Conservation (phyloP, 441 rosid species). For the Codiaeum variegatum region DNA sequence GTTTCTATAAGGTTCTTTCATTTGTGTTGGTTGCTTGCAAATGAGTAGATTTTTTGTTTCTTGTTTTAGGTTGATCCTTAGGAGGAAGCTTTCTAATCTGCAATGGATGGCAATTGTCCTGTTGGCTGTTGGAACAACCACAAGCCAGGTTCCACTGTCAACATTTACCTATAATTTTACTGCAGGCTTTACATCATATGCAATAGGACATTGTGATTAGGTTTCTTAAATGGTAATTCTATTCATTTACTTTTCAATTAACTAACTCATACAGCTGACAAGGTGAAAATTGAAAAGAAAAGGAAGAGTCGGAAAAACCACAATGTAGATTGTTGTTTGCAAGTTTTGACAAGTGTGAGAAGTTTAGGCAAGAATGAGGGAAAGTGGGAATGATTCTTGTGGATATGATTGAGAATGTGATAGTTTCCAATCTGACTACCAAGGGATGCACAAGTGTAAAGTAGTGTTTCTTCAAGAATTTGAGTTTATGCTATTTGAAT, state of each 20-base stretch:
- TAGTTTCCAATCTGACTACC: too few species aligned
- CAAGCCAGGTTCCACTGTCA: constrained; percentile 55
- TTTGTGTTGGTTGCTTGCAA: background rate
- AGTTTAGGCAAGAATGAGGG: too few species aligned
- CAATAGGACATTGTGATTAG: background rate
- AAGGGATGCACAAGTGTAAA: background rate
- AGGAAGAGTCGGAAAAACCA: background rate
- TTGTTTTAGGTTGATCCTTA: constrained; percentile 49
- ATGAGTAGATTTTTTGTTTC: background rate
- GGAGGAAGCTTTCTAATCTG: constrained; percentile 55
- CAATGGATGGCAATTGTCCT: constrained; percentile 82
- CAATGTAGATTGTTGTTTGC: too few species aligned
- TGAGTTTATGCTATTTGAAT: background rate
- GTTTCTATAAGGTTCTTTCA: background rate
- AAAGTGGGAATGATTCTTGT: too few species aligned
- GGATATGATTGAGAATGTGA: too few species aligned
- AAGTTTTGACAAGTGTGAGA: too few species aligned
- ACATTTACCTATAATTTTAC: background rate
- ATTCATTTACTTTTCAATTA: background rate
- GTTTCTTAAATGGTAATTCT: background rate
- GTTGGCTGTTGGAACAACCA: constrained; percentile 81
- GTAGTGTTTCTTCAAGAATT: background rate
- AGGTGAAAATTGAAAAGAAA: background rate
- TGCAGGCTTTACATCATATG: background rate
- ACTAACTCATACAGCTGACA: background rate